Conservation (phyloP, 1,139 yeast species). For the Kazachstania sp. region DNA sequence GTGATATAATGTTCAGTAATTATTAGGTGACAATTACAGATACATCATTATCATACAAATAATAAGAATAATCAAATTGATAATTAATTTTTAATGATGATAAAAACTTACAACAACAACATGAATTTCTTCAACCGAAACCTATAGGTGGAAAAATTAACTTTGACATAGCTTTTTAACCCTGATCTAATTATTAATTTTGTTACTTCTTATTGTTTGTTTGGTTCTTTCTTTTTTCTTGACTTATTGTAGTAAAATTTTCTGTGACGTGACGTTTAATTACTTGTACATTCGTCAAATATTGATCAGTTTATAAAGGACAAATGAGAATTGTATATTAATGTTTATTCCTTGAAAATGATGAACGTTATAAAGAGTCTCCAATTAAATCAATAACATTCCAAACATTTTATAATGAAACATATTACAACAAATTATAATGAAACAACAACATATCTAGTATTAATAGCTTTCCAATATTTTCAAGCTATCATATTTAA, state of each 20-base stretch:
- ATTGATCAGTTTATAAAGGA: too few relatives aligned
- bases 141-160: constrained; percentile 32
- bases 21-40: background rate
- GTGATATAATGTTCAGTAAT: background rate
- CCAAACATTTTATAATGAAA: background rate
- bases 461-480: background rate
- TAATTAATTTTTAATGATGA: constrained; percentile 30
- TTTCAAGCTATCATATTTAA: background rate
- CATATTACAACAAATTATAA: background rate
- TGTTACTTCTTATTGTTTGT: background rate
- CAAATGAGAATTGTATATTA: too few relatives aligned
- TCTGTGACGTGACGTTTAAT: background rate
- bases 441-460: background rate
- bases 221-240: background rate
- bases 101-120: constrained; percentile 37
- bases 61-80: background rate
- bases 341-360: too few relatives aligned
- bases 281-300: too few relatives aligned
- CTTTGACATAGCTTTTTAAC: constrained; percentile 31
- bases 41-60: background rate
- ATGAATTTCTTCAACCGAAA: constrained; percentile 40
- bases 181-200: constrained; percentile 15
- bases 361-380: too few relatives aligned
- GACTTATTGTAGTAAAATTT: background rate
- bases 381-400: background rate